These are phyloP conservation scores for Apiotrichum sp. DNA, from an alignment of 1,284 basidiomycete species.

Conservation along the genomic window DNA sequence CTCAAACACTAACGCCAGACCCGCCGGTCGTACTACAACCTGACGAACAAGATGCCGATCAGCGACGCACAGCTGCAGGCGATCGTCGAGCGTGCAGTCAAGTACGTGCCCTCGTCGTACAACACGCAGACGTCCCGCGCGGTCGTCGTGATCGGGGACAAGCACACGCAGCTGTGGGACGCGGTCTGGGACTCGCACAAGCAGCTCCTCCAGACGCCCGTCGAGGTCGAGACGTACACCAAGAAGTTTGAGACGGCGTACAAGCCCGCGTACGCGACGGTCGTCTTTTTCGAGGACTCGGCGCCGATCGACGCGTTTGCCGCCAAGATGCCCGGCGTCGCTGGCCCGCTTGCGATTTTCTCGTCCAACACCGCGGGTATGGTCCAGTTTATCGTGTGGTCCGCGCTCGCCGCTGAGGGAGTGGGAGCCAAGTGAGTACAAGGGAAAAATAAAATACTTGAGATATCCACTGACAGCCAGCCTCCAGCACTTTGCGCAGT, in stretches of 20 bases:
- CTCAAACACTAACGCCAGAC: slow-evolving; percentile 16
- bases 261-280: slow-evolving; percentile 48
- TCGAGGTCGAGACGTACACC: slow-evolving; percentile 9
- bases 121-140: slow-evolving; percentile 50
- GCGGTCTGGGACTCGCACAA: slow-evolving; percentile 27
- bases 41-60: slow-evolving; percentile 44
- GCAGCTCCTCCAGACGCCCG: slow-evolving; percentile 5
- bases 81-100: slow-evolving; percentile 47
- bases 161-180: slow-evolving; percentile 49
- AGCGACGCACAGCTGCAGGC: slow-evolving; percentile 42
- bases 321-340: slow-evolving; percentile 41
- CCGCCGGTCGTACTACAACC: slow-evolving; percentile 48
- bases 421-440: slow-evolving; percentile 36
- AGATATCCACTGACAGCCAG: too few species aligned
- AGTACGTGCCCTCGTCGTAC: slow-evolving; percentile 47
- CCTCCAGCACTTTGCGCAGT: slow-evolving; percentile 34
- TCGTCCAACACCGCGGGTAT: slow-evolving; percentile 24
- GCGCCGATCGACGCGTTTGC: slow-evolving; percentile 45
- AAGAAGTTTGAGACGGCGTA: slow-evolving; percentile 40
- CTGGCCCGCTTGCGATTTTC: slow-evolving; percentile 8
- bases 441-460: too few species aligned
- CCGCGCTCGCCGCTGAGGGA: slow-evolving; percentile 41
- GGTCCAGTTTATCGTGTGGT: slow-evolving; percentile 45
- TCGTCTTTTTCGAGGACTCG: slow-evolving; percentile 51
- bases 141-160: slow-evolving; percentile 47